These are phyloP conservation scores for Chlamydomonas schloesseri DNA, from an alignment of 139 green algal genomes.

Conservation along the genomic window DNA sequence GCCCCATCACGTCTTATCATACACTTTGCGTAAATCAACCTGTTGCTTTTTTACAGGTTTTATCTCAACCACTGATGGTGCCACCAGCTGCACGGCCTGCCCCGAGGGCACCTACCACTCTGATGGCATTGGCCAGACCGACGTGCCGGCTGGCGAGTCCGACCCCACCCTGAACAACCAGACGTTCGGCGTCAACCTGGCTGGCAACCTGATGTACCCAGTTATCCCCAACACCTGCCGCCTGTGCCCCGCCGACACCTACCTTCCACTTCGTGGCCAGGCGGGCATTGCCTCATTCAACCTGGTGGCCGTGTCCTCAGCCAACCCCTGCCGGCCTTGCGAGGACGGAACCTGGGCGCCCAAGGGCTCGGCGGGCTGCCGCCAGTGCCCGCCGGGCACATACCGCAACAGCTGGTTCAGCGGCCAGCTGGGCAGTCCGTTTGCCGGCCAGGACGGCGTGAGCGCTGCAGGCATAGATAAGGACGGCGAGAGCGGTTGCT, in stretches of 20 bases:
- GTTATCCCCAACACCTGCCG: conserved; percentile 31
- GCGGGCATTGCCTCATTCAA: neutral
- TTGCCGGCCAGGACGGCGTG: neutral
- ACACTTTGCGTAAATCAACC: too few relatives aligned
- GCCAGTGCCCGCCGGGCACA: conserved; percentile 13
- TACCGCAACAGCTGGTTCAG: conserved; percentile 41
- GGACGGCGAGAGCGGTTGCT: neutral
- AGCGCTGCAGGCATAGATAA: neutral
- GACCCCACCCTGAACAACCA: neutral
- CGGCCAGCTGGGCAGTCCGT: neutral
- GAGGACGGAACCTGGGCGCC: neutral
- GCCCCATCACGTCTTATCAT: too few relatives aligned
- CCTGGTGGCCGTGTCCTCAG: too few relatives aligned
- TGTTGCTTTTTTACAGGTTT: conserved; percentile 18
- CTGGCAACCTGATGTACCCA: neutral
- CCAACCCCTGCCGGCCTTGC: neutral
- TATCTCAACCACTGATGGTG: neutral
- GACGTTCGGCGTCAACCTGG: too few relatives aligned
- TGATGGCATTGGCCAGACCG: neutral
- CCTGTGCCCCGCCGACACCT: conserved; percentile 26
- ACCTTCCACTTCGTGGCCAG: conserved; percentile 19
- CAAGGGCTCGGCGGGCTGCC: neutral
- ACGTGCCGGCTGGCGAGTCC: neutral
- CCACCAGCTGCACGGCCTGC: conserved; percentile 22
- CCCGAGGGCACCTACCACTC: conserved; percentile 25